A percentile compares a stretch with the other conserved stretches of the same genome.
Conservation (phyloP, 2,329 filamentous ascomycete species). For the Penicillium fuscoglaucum region DNA sequence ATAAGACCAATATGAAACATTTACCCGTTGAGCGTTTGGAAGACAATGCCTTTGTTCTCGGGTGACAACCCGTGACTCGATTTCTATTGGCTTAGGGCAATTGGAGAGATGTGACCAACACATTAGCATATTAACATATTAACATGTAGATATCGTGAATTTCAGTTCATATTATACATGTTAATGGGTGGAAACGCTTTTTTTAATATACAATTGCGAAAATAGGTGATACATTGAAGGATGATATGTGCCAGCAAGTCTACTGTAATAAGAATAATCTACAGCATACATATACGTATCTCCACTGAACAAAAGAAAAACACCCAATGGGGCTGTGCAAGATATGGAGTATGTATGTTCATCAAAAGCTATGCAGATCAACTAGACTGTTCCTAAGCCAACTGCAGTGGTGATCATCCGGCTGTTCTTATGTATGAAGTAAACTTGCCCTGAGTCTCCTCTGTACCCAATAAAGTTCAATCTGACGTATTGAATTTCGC, state of each 20-base stretch:
- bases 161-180: background rate
- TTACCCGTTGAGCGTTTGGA: background rate
- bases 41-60: background rate
- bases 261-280: background rate
- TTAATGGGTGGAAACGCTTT: background rate
- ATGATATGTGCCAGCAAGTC: background rate
- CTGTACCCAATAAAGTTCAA: background rate
- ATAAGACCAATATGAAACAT: background rate
- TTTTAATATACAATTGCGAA: background rate
- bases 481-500: background rate
- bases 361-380: background rate
- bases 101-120: background rate
- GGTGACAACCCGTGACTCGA: background rate
- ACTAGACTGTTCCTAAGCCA: background rate
- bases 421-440: background rate
- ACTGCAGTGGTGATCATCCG: background rate
- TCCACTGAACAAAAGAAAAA: background rate
- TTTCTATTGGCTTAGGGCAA: background rate
- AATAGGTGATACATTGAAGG: background rate
- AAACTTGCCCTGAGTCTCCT: background rate
- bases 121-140: background rate
- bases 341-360: background rate
- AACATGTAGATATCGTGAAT: background rate
- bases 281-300: background rate
- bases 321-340: background rate